These are phyloP conservation scores for Phytomonas serpens DNA, from an alignment of 208 protist genomes.

Conservation along the genomic window DNA sequence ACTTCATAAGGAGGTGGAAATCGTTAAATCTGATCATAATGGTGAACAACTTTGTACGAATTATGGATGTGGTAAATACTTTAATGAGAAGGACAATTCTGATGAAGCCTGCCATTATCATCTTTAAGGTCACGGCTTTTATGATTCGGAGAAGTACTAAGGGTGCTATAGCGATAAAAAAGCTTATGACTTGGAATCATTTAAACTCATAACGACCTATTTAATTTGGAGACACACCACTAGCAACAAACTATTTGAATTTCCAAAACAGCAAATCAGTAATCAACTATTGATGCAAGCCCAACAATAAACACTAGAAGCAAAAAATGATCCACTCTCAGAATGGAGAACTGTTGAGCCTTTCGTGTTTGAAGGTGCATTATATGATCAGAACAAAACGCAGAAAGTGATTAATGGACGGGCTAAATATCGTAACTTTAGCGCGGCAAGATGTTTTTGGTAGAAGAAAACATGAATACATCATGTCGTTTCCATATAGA, in stretches of 20 bases:
- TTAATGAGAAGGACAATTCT: conserved; percentile 58
- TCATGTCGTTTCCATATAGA: conserved; percentile 63
- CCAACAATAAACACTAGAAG: conserved; percentile 16
- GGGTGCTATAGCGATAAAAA: conserved; percentile 59
- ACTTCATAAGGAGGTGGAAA: conserved; percentile 27
- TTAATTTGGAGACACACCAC: conserved; percentile 40
- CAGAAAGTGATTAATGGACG: conserved; percentile 69
- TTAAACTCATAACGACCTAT: conserved; percentile 64
- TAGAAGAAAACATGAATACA: conserved; percentile 50
- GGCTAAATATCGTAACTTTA: conserved; percentile 73
- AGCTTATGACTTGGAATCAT: conserved; percentile 78
- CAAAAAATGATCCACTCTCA: background rate
- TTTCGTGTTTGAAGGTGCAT: conserved; percentile 69
- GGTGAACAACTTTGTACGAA: conserved; percentile 64
- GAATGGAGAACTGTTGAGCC: conserved; percentile 38
- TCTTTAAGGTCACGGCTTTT: conserved; percentile 62
- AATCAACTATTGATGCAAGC: conserved; percentile 37
- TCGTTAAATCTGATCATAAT: conserved; percentile 15
- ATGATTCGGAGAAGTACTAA: conserved; percentile 83
- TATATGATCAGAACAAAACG: conserved; percentile 21
- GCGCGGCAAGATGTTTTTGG: conserved; percentile 74
- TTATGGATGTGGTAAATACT: conserved; percentile 70
- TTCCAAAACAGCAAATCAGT: conserved; percentile 28
- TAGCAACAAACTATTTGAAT: conserved; percentile 35
- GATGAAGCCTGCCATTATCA: conserved; percentile 63